phyloP scores from a whole-genome alignment of 768 basidiomycete genomes.

The Kockovaella imperatae region DNA sequence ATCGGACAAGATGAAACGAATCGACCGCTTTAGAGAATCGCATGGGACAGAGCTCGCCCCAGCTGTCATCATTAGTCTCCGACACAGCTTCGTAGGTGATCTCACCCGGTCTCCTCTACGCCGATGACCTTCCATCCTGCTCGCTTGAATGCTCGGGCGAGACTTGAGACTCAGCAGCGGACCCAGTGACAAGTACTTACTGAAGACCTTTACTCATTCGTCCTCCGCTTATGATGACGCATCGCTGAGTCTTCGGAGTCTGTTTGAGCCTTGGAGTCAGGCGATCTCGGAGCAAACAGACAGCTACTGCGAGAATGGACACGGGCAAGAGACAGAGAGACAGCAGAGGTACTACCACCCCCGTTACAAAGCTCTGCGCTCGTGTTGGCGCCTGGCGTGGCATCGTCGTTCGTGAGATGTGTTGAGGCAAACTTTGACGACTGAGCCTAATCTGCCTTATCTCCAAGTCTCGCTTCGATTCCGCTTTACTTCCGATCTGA shows the following conservation, averaged over 20 bases:
- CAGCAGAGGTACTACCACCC: slow-evolving; percentile 16
- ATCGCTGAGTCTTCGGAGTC: slow-evolving; percentile 11
- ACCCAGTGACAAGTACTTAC: slow-evolving; percentile 16
- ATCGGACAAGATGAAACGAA: slow-evolving; percentile 32
- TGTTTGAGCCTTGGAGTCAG: too few relatives aligned
- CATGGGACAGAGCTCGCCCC: slow-evolving; percentile 39
- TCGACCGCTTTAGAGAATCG: slow-evolving; percentile 33
- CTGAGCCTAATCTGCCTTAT: too few relatives aligned
- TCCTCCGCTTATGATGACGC: slow-evolving; percentile 39
- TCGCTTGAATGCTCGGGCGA: slow-evolving; percentile 37
- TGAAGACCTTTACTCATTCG: slow-evolving; percentile 38
- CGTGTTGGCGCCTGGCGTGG: slow-evolving; percentile 8
- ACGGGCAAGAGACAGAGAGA: slow-evolving; percentile 24
- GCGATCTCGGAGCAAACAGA: slow-evolving; percentile 18
- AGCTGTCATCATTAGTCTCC: slow-evolving; percentile 14
- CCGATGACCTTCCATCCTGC: slow-evolving; percentile 42
- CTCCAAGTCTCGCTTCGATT: too few relatives aligned
- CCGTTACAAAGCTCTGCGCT: slow-evolving; percentile 14
- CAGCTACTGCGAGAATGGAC: slow-evolving; percentile 21
- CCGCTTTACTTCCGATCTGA: too few relatives aligned
- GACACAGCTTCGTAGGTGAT: neutral
- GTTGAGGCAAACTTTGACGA: too few relatives aligned
- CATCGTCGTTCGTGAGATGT: too few relatives aligned
- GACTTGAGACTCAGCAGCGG: slow-evolving; percentile 3
- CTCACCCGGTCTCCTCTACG: slow-evolving; percentile 32